phyloP scores from a whole-genome alignment of 768 basidiomycete species.

The Naganishia randhawae region DNA sequence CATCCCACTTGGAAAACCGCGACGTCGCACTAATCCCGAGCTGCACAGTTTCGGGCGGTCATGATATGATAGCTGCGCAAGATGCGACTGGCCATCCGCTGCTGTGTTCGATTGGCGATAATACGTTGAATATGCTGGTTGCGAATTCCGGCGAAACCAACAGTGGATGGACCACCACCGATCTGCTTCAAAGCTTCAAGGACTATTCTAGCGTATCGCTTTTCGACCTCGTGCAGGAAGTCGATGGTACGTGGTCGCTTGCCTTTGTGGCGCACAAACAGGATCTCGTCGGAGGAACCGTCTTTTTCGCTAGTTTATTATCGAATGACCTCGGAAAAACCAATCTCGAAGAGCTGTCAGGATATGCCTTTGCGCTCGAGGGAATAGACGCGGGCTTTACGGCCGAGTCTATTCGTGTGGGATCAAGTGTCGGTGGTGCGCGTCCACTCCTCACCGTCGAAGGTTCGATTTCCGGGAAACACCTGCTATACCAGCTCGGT shows the following conservation, averaged over 20 bases:
- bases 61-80: neutral
- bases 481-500: neutral
- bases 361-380: neutral
- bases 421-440: constrained; percentile 2
- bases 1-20: neutral
- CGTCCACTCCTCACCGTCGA: neutral
- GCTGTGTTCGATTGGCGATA: neutral
- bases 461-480: neutral
- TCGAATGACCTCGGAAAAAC: constrained; percentile 6
- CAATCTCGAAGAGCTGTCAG: neutral
- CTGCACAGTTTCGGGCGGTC: neutral
- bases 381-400: neutral
- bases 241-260: neutral
- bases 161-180: constrained; percentile 4
- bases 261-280: neutral
- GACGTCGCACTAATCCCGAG: too few relatives aligned
- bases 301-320: constrained; percentile 1
- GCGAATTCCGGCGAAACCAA: constrained; percentile 2
- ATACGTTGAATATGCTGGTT: neutral
- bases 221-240: constrained; percentile 4
- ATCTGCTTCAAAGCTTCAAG: neutral
- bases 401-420: neutral
- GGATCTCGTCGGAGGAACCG: neutral
- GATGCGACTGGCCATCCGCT: constrained; percentile 4
- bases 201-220: neutral